Conservation (phyloP, 208 protist species). For the Leishmania aethiopica region DNA sequence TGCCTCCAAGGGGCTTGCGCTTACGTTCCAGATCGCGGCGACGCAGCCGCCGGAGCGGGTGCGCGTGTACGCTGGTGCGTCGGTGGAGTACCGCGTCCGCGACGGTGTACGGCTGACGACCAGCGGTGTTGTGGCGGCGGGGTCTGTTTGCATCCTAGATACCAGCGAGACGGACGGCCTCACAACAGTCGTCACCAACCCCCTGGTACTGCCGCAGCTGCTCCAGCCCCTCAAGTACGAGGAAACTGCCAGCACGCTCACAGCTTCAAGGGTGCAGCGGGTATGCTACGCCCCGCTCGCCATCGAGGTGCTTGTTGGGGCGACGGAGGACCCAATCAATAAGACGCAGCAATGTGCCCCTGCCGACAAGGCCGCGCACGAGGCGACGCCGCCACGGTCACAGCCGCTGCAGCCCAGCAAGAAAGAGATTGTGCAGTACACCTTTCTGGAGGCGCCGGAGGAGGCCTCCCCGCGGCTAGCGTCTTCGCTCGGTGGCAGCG, state of each 20-base stretch:
- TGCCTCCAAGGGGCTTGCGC: conserved; percentile 14
- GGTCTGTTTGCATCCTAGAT: conserved; percentile 14
- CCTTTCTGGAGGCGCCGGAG: conserved; percentile 28
- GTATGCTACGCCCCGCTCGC: conserved; percentile 35
- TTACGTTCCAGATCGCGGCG: conserved; percentile 24
- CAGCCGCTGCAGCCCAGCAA: background rate
- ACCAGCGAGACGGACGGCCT: conserved; percentile 8
- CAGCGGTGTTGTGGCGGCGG: background rate
- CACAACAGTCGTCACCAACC: conserved; percentile 13
- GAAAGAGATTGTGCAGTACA: conserved; percentile 32
- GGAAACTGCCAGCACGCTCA: background rate
- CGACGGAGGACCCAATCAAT: conserved; percentile 8
- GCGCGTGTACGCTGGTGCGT: conserved; percentile 20
- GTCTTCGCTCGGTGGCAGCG: background rate
- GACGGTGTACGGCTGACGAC: conserved; percentile 18
- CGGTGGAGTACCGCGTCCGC: conserved; percentile 13
- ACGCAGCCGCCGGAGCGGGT: conserved; percentile 15
- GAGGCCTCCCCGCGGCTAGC: background rate
- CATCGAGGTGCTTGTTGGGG: conserved; percentile 37
- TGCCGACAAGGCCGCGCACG: background rate
- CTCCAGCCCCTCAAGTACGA: conserved; percentile 15
- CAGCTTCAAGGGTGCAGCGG: background rate
- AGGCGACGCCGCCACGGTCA: conserved; percentile 1
- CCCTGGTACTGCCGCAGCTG: conserved; percentile 12
- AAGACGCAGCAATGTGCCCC: background rate